These are phyloP conservation scores for Luvunga scandens DNA, from an alignment of 345 rosid genomes.

Conservation along the genomic window DNA sequence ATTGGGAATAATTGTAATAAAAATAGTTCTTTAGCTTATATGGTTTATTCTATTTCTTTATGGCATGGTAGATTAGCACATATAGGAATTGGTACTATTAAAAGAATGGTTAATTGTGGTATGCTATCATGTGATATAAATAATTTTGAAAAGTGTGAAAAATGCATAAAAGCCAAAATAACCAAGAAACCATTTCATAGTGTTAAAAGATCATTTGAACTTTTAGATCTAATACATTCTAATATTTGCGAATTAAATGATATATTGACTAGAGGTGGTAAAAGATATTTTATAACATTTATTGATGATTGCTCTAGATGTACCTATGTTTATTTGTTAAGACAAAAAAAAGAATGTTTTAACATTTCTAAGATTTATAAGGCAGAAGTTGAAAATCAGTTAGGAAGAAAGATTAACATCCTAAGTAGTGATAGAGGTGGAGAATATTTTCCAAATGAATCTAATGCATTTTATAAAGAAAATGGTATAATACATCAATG, in stretches of 20 bases:
- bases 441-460: too few species aligned
- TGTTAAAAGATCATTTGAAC: background rate
- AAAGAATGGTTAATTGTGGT: background rate
- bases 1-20: background rate
- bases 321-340: too few species aligned
- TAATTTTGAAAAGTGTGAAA: background rate
- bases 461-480: too few species aligned
- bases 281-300: too few species aligned
- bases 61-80: background rate
- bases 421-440: too few species aligned
- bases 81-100: background rate
- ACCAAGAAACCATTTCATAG: background rate
- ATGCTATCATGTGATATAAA: too few species aligned
- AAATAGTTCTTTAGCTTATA: too few species aligned
- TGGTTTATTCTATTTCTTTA: background rate
- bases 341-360: too few species aligned
- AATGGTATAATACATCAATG: background rate
- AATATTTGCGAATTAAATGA: background rate
- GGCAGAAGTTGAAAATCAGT: too few species aligned
- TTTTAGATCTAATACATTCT: background rate
- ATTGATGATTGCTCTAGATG: too few species aligned
- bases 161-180: background rate
- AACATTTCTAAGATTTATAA: too few species aligned
- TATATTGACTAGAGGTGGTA: background rate
- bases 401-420: too few species aligned